Evolutionary conservation across 371 early-diverging fungal species (phyloP).

Genomic region (Syncephalastrum racemosum): DNA sequence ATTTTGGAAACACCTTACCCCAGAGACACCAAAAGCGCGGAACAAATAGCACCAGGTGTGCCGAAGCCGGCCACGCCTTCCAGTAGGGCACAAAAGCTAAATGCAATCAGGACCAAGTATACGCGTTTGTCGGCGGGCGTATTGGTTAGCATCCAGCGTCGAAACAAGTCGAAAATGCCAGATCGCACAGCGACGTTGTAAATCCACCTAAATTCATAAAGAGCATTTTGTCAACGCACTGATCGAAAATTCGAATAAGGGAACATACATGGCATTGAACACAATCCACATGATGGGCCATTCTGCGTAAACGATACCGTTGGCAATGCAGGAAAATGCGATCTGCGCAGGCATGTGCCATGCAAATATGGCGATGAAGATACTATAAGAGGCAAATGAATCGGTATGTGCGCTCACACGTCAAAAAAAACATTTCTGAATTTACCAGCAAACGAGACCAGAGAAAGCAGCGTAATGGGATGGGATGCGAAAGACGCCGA

Average conservation of each 20-base stretch:
- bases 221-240: neutral
- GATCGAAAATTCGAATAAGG: neutral
- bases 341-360: conserved; percentile 57
- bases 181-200: conserved; percentile 44
- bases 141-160: conserved; percentile 49
- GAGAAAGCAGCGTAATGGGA: conserved; percentile 36
- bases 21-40: conserved; percentile 47
- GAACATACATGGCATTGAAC: conserved; percentile 43
- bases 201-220: conserved; percentile 29
- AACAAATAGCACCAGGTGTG: conserved; percentile 54
- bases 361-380: conserved; percentile 52
- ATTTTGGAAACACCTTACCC: conserved; percentile 26
- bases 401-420: neutral
- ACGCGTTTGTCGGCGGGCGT: conserved; percentile 48
- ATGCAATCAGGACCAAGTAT: conserved; percentile 41
- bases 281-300: conserved; percentile 63
- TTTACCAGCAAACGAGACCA: conserved; percentile 40
- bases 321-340: conserved; percentile 39
- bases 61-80: conserved; percentile 57
- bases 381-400: conserved; percentile 23
- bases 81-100: conserved; percentile 45
- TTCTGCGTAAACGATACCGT: conserved; percentile 48
- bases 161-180: conserved; percentile 48
- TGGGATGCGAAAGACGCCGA: conserved; percentile 39
- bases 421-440: neutral